Conservation (phyloP, 371 early-diverging fungal genomes). For the Haplosporangium sp. region DNA sequence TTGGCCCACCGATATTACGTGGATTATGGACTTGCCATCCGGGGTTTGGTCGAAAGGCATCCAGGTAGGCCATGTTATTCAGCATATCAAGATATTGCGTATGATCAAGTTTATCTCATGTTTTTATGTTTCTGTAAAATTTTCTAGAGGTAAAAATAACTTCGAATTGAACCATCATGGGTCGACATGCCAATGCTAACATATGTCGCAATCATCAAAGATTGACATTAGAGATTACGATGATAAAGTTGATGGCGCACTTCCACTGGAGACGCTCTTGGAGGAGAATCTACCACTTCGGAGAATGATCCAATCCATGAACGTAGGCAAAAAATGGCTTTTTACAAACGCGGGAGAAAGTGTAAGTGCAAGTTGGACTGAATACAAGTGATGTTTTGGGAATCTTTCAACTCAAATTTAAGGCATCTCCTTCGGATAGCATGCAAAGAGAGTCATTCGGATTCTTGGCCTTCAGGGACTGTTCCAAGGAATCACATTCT, state of each 20-base stretch:
- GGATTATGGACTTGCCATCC: constrained; percentile 82
- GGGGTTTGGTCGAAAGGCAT: constrained; percentile 80
- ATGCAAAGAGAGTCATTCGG: constrained; percentile 75
- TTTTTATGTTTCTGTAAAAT: too few species aligned
- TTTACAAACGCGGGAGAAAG: constrained; percentile 84
- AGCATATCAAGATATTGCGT: too few species aligned
- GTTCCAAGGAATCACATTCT: constrained; percentile 84
- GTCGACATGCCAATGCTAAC: too few species aligned
- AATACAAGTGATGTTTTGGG: neutral
- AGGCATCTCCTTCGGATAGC: constrained; percentile 36
- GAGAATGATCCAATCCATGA: constrained; percentile 68
- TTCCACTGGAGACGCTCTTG: constrained; percentile 78
- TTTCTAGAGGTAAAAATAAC: neutral
- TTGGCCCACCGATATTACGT: constrained; percentile 70
- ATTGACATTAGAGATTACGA: constrained; percentile 57
- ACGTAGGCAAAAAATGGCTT: constrained; percentile 77
- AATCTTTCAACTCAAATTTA: neutral
- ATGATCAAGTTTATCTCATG: too few species aligned
- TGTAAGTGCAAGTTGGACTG: constrained; percentile 42
- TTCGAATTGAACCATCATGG: too few species aligned
- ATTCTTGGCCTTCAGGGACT: constrained; percentile 75
- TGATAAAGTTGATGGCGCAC: constrained; percentile 74
- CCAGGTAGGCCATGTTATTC: constrained; percentile 34
- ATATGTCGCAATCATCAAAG: neutral
- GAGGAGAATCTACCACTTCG: constrained; percentile 70